Evolutionary conservation across 805 yeast genomes (phyloP).

Genomic region (Ogataea parapolymorpha): DNA sequence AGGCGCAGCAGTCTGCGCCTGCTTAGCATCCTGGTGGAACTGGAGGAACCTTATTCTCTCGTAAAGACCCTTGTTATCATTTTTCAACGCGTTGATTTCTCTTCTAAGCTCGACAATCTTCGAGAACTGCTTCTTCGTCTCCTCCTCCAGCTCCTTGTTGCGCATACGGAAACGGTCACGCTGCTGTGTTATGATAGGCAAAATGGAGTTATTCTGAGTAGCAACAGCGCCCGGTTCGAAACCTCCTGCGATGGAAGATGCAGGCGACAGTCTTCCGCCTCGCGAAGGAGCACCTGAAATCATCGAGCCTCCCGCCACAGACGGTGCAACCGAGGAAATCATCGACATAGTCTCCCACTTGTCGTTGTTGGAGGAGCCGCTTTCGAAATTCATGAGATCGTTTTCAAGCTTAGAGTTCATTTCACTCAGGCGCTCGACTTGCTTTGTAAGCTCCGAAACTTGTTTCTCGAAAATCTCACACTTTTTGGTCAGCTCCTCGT

Average conservation of each 20-base stretch:
- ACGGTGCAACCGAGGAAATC: conserved; percentile 53
- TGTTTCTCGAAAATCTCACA: conserved; percentile 40
- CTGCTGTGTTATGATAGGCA: conserved; percentile 90
- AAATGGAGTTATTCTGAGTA: conserved; percentile 45
- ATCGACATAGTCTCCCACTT: conserved; percentile 63
- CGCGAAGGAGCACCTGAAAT: conserved; percentile 2
- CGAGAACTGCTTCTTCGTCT: conserved; percentile 54
- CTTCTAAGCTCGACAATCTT: conserved; percentile 58
- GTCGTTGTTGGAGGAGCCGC: conserved; percentile 37
- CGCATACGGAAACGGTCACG: conserved; percentile 89
- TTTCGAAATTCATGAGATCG: conserved; percentile 63
- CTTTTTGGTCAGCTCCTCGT: conserved; percentile 42
- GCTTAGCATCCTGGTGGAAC: conserved; percentile 38
- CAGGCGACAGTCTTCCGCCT: conserved; percentile 44
- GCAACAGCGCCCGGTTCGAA: conserved; percentile 13
- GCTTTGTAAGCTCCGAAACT: conserved; percentile 33
- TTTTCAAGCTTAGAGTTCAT: conserved; percentile 65
- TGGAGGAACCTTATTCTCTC: conserved; percentile 72
- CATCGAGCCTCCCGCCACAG: conserved; percentile 11
- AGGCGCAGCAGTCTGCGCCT: conserved; percentile 25
- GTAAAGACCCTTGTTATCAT: conserved; percentile 74
- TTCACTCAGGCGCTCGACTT: conserved; percentile 40
- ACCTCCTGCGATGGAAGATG: conserved; percentile 49
- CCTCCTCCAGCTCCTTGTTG: conserved; percentile 81
- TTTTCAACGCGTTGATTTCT: conserved; percentile 60